Evolutionary conservation across 2,329 filamentous ascomycete genomes (phyloP).

Genomic region (Colletotrichum siamense): DNA sequence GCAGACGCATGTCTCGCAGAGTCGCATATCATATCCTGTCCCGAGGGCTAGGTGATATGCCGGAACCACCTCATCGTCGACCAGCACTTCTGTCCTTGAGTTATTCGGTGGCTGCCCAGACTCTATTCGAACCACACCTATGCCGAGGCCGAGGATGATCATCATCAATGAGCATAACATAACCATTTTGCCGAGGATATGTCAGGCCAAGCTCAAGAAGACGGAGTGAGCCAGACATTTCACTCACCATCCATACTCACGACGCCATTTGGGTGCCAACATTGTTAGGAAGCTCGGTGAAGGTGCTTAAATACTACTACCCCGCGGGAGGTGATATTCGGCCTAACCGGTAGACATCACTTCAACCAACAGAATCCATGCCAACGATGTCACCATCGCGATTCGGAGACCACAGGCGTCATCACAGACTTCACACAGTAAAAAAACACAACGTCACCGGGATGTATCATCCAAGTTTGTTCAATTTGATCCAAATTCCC

Average conservation of each 20-base stretch:
- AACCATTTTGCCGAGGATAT: no score
- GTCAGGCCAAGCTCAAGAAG: no score
- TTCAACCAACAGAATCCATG: background rate
- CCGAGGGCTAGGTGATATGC: fast-evolving
- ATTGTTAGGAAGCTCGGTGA: fast-evolving
- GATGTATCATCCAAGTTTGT: background rate
- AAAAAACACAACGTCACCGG: fast-evolving
- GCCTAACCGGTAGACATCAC: background rate
- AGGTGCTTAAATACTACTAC: fast-evolving
- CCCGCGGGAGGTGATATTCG: background rate
- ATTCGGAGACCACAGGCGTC: background rate
- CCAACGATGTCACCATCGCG: fast-evolving
- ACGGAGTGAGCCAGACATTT: fast-evolving
- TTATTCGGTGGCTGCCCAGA: fast-evolving
- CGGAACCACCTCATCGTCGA: fast-evolving
- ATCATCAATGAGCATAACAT: no score
- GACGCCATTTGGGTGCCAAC: background rate
- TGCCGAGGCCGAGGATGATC: background rate
- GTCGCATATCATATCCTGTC: background rate
- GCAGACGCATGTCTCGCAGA: background rate
- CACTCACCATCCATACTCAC: background rate
- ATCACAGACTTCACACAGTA: background rate
- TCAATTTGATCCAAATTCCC: background rate
- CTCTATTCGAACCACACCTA: background rate
- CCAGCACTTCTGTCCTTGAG: background rate